phyloP scores from a whole-genome alignment of 2,329 filamentous ascomycete genomes.

The Cordyceps farinosa region DNA sequence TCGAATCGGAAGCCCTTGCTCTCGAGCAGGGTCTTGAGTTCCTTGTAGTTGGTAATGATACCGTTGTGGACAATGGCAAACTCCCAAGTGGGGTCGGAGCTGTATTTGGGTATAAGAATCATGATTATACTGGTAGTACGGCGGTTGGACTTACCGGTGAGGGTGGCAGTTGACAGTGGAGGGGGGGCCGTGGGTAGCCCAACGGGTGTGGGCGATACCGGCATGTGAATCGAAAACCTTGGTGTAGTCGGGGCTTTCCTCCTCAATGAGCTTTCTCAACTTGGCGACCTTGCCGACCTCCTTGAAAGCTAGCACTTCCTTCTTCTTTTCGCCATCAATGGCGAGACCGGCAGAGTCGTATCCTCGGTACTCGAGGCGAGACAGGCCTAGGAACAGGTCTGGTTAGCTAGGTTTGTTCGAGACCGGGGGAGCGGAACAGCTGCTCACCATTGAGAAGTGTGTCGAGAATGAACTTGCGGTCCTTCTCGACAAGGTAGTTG shows the following conservation, averaged over 20 bases:
- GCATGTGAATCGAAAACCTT: constrained; percentile 98
- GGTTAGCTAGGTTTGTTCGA: constrained; percentile 28
- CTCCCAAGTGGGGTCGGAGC: constrained; percentile 92
- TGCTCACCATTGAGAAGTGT: constrained; percentile 84
- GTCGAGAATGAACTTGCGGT: constrained; percentile 92
- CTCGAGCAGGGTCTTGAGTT: constrained; percentile 88
- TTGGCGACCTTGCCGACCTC: constrained; percentile 99
- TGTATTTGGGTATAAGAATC: constrained; percentile 32
- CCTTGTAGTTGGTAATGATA: constrained; percentile 99
- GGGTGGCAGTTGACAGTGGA: constrained; percentile 97
- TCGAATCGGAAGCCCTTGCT: constrained; percentile 98
- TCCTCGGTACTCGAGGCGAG: constrained; percentile 94
- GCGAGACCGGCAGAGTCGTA: constrained; percentile 97
- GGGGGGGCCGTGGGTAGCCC: constrained; percentile 95
- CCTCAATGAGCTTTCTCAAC: constrained; percentile 87
- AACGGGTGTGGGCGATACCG: constrained; percentile 97
- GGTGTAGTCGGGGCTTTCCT: constrained; percentile 75
- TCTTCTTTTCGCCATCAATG: constrained; percentile 97
- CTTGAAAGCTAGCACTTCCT: constrained; percentile 95
- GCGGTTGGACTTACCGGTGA: constrained; percentile 66
- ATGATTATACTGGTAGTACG: neutral
- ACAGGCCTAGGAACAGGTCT: constrained; percentile 61
- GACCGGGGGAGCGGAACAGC: neutral
- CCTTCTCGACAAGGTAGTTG: constrained; percentile 99
- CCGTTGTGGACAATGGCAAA: constrained; percentile 98